Evolutionary conservation across 2,329 filamentous ascomycete species (phyloP).

Genomic region (Xylaria digitata): DNA sequence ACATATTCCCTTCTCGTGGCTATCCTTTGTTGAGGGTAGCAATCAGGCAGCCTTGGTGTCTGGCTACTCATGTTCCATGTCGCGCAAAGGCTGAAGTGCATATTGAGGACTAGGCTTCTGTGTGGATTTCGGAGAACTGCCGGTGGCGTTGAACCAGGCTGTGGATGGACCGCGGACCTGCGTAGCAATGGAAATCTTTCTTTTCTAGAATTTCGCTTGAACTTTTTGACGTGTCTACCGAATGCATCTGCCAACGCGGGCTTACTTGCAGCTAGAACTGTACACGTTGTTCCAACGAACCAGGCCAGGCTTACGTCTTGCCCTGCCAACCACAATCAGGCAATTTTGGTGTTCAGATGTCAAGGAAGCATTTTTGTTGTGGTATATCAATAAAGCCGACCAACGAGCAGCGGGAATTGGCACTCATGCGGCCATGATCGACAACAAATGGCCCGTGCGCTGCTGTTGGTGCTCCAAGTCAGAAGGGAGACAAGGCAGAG

Average conservation of each 20-base stretch:
- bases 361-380: constrained; percentile 25
- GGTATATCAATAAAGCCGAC: constrained; percentile 19
- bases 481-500: not conserved
- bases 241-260: constrained; percentile 28
- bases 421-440: constrained; percentile 32
- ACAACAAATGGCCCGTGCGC: constrained; percentile 29
- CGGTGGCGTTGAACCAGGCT: constrained; percentile 31
- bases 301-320: constrained; percentile 27
- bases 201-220: constrained; percentile 21
- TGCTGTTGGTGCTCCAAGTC: not conserved
- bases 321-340: constrained; percentile 24
- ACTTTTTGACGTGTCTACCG: constrained; percentile 19
- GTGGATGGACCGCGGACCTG: not conserved
- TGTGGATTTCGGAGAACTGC: constrained; percentile 7
- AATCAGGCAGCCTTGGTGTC: constrained; percentile 30
- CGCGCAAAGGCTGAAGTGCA: constrained; percentile 33
- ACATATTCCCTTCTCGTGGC: constrained; percentile 5
- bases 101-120: constrained; percentile 17
- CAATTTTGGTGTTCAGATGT: constrained; percentile 15
- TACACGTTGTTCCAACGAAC: constrained; percentile 38
- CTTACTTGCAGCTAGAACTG: constrained; percentile 33
- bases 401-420: constrained; percentile 33
- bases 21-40: constrained; percentile 22
- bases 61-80: constrained; percentile 28
- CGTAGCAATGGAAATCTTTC: constrained; percentile 6